Evolutionary conservation across 768 basidiomycete genomes (phyloP).

Genomic region (Boletus tylopilopsis): DNA sequence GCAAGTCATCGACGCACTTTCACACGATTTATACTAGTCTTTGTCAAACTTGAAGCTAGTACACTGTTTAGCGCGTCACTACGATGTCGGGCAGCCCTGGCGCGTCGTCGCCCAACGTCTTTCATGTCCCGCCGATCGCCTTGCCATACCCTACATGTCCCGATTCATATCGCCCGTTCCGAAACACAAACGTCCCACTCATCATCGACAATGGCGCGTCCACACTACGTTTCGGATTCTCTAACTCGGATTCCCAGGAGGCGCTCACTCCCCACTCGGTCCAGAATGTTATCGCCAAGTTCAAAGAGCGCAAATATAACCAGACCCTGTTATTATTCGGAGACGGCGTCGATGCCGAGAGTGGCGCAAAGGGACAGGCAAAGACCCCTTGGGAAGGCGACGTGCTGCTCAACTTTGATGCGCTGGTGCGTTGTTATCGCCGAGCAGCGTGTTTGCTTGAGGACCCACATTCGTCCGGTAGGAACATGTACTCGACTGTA

Average conservation of each 20-base stretch:
- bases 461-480: constrained; percentile 36
- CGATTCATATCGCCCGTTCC: constrained; percentile 50
- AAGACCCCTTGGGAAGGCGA: constrained; percentile 94
- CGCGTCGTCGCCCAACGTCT: constrained; percentile 12
- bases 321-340: constrained; percentile 85
- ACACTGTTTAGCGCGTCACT: too few species aligned
- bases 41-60: too few species aligned
- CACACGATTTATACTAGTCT: too few species aligned
- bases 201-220: constrained; percentile 91
- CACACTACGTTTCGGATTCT: constrained; percentile 79
- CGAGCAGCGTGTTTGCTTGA: not conserved
- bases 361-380: constrained; percentile 72
- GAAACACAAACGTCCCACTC: constrained; percentile 55
- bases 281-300: constrained; percentile 76
- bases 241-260: constrained; percentile 38
- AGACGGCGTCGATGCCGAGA: constrained; percentile 82
- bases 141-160: constrained; percentile 35
- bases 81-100: constrained; percentile 13
- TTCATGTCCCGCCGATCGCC: constrained; percentile 19
- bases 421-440: constrained; percentile 54
- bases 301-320: constrained; percentile 85
- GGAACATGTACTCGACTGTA: constrained; percentile 94
- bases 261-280: constrained; percentile 47
- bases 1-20: too few species aligned
- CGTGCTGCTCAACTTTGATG: constrained; percentile 86